phyloP scores from a whole-genome alignment of 441 rosid species.

The Corymbia citriodora region DNA sequence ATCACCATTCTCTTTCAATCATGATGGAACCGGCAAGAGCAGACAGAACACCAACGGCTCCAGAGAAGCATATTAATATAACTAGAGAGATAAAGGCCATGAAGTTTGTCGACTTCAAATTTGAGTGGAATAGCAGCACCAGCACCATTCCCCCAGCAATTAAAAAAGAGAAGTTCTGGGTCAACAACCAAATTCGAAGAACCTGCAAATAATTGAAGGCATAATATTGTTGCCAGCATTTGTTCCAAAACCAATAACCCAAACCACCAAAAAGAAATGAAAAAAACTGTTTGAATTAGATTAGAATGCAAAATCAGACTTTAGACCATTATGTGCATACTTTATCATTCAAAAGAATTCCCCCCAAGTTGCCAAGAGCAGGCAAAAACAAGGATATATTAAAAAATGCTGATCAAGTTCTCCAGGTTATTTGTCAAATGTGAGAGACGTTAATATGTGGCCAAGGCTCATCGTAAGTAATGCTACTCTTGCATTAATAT shows the following conservation, averaged over 20 bases:
- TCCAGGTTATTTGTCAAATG: background rate
- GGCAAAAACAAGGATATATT: background rate
- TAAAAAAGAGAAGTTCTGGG: constrained; percentile 68
- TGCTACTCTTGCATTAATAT: background rate
- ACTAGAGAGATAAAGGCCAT: constrained; percentile 38
- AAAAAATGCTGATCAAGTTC: background rate
- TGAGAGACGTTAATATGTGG: background rate
- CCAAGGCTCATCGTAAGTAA: background rate
- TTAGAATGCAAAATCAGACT: background rate
- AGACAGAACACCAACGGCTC: constrained; percentile 74
- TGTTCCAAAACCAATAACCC: background rate
- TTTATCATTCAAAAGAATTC: background rate
- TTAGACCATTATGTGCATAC: background rate
- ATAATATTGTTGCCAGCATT: background rate
- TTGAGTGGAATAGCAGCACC: constrained; percentile 31
- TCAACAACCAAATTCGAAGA: constrained; percentile 44
- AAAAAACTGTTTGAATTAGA: background rate
- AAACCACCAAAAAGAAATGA: background rate
- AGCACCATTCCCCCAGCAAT: constrained; percentile 67
- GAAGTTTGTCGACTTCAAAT: constrained; percentile 34
- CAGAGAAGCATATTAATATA: constrained; percentile 48
- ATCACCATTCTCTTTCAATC: constrained; percentile 85
- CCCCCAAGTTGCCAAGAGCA: background rate
- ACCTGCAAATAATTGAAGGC: background rate
- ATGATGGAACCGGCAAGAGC: constrained; percentile 80